These are phyloP conservation scores for Astrocystis sublimbata DNA, from an alignment of 495 filamentous ascomycete genomes.

Conservation along the genomic window DNA sequence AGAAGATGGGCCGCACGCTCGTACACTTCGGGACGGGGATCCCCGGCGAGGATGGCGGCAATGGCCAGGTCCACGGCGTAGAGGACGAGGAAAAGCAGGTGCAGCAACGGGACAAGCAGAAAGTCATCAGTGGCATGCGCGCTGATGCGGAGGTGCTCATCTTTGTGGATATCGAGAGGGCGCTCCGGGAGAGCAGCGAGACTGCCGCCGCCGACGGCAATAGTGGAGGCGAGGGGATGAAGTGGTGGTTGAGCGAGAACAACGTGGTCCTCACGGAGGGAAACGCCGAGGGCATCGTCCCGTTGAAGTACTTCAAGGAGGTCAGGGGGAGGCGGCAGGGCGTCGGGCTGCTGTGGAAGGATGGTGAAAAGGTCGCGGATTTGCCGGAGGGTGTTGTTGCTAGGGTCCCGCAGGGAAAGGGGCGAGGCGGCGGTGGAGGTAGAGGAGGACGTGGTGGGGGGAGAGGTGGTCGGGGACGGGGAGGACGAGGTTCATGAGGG, in stretches of 20 bases:
- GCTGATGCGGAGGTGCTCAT: conserved; percentile 74
- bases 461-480: conserved; percentile 3
- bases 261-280: conserved; percentile 65
- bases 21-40: conserved; percentile 81
- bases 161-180: conserved; percentile 71
- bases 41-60: conserved; percentile 38
- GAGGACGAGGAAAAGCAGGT: conserved; percentile 49
- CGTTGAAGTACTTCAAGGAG: conserved; percentile 45
- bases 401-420: conserved; percentile 14
- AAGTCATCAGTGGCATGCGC: conserved; percentile 85
- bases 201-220: neutral
- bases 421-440: conserved; percentile 10
- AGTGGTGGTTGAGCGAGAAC: conserved; percentile 87
- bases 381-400: conserved; percentile 47
- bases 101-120: conserved; percentile 12
- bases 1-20: conserved; percentile 78
- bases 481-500: conserved; percentile 2
- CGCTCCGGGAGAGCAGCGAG: conserved; percentile 44
- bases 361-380: conserved; percentile 60
- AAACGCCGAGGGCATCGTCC: conserved; percentile 46
- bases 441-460: conserved; percentile 8
- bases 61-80: conserved; percentile 62
- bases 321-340: conserved; percentile 61
- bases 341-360: conserved; percentile 65
- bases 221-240: conserved; percentile 57